Percentiles rank a stretch among this genome's conserved stretches.
phyloP scores from a whole-genome alignment of 148 eudicot species.

The Agrostemma githago region DNA sequence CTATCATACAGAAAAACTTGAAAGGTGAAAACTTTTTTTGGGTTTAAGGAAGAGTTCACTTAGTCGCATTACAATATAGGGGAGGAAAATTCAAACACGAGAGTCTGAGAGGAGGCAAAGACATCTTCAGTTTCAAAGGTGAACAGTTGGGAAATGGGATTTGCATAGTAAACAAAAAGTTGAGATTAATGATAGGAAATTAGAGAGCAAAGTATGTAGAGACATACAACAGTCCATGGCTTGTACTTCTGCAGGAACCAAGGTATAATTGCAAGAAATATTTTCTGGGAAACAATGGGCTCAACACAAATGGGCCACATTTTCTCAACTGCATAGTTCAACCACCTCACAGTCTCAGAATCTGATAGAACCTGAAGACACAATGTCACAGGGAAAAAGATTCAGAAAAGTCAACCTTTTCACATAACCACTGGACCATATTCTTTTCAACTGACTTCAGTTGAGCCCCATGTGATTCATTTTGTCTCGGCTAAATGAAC shows the following conservation, averaged over 20 bases:
- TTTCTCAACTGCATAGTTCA: constrained; percentile 78
- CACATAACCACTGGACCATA: no score
- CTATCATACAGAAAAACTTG: not conserved
- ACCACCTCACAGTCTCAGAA: constrained; percentile 89
- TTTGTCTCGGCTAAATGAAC: no score
- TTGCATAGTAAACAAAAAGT: not conserved
- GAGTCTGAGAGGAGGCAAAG: not conserved
- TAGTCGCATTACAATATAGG: not conserved
- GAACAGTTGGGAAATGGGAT: not conserved
- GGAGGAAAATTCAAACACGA: not conserved
- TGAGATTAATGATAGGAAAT: not conserved
- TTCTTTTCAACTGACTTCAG: no score
- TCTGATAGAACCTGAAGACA: constrained; percentile 59
- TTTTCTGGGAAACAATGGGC: constrained; percentile 76
- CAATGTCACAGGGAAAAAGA: constrained; percentile 11
- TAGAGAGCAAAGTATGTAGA: constrained; percentile 8
- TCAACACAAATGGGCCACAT: constrained; percentile 93
- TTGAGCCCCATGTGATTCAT: no score
- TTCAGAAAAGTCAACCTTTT: not conserved
- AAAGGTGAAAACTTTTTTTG: not conserved
- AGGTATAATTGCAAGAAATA: constrained; percentile 85
- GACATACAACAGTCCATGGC: constrained; percentile 92
- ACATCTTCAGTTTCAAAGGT: not conserved
- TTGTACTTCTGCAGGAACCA: constrained; percentile 96
- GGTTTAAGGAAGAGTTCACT: no score